Base-by-base conservation (phyloP, 768 basidiomycete species). In the Russula dissimulans region DNA sequence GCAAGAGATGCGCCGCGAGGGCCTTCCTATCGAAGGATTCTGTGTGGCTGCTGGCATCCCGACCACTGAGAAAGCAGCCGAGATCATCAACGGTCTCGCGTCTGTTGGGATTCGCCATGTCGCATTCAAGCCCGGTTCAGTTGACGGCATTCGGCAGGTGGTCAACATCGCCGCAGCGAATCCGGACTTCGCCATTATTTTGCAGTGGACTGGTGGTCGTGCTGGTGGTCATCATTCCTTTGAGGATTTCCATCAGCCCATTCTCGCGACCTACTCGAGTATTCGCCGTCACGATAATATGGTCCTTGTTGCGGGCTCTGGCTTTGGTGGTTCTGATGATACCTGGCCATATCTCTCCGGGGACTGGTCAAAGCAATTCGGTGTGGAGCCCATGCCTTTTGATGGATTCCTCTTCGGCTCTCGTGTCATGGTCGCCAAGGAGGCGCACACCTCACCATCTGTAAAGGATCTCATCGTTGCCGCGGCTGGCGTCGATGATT, bases 121-220 rank as follows among this genome's bases (percentile, higher is more conserved):
- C 64, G 82, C 94, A 0, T 97, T 98, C 84, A 99, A 99, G 78
- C 97, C 97, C 26, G 95, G 97, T 62, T 97, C 94, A 12, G 87
- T 97, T 56, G 95, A 98, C 64, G 97, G 97, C 55, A 95, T 99
- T 67, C 87, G 93, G 45, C 95, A 98, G 73, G 97, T 98, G 62
- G 79, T 97, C 73, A 95, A 86, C 77, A 98, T 98, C 65, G 97
- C 95, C 32, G 81, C 88, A 41, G 81, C 92, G 55, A 94, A 97
- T 73, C 88, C 95, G 36, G 86, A 92, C 75, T 98, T 91, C 80
- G 95, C 97, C 9, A 85, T 99, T 73, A 95, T 99, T 73, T 77
- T 97, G 63, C 97, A 98, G 70, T 98, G 97, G 97, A 99, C 97
- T 52, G 97, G 97, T 67, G 97, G 97, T 39, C 92, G 97, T 66